Evolutionary conservation across 768 basidiomycete genomes (phyloP), one percentile per base, ranked within the genome.

Genomic region (Guyanaporus albipodus): DNA sequence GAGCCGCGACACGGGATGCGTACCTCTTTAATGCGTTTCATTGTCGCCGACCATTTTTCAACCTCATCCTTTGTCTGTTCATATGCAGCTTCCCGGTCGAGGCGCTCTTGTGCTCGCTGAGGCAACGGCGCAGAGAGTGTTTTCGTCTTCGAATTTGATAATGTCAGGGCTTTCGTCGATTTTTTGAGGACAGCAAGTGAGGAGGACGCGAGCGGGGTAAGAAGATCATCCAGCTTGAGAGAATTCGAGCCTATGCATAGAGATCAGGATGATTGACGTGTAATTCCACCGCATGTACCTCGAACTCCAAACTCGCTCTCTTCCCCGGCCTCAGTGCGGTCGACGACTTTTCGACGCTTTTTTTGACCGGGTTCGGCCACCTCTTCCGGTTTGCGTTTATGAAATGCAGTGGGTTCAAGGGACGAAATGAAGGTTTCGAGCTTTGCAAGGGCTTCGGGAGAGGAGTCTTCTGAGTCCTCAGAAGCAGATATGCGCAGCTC

Each of bases 71-170:
- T 91, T 4, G 94, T 97, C 67, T 88, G 79, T 58, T 93, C 92
- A 62, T 95, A 96, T 0, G 95, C 95, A 8, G 93, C 95, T 61
- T 92, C 84, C 39, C 95, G 83, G 55, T 96, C 91, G 1, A 97
- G 70, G 35, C 88, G 84, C 50, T 96, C 93, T 63, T 96, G 90
- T 0, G 85, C 79, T 26, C 92, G 79, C 18, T 85, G 83, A 8
- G 91, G 91, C 0, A 99, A 71, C 0, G 95, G 95, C 0, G 90
- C 91, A 4, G 90, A 70, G 6, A 95, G 73, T 0, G 85, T 73
- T 50, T 77, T 75, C 19, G 69, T 73, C 58, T 84, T 85, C 28
- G 66, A 63, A 48, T 75, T 78, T 38, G 73, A 73, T 0, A 76
- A 74, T 3, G 73, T 72, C 14, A 91, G 73, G 12, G 75, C 67